A percentile compares a stretch with the other conserved stretches of the same genome.
Conservation (phyloP, 2,329 filamentous ascomycete species). For the Fusarium heterosporum region DNA sequence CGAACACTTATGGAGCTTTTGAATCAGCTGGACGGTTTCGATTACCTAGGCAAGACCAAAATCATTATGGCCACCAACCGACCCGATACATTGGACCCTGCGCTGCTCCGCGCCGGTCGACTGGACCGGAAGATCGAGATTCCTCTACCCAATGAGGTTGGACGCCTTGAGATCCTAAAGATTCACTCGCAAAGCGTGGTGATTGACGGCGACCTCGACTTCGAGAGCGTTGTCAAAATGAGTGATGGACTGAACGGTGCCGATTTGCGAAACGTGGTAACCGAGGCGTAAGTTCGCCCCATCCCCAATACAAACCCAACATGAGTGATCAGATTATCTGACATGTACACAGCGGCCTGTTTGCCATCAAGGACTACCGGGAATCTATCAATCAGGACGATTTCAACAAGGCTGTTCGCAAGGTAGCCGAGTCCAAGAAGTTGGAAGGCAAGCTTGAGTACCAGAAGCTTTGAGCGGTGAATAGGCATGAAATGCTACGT, state of each 20-base stretch:
- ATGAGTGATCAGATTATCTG: conserved; percentile 35
- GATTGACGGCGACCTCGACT: conserved; percentile 95
- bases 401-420: conserved; percentile 98
- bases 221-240: conserved; percentile 99
- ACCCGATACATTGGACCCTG: conserved; percentile 94
- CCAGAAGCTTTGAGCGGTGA: conserved; percentile 80
- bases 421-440: conserved; percentile 98
- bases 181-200: conserved; percentile 91
- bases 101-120: conserved; percentile 89
- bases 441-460: conserved; percentile 98
- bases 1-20: conserved; percentile 98
- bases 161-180: conserved; percentile 95
- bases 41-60: conserved; percentile 99
- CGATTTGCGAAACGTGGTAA: conserved; percentile 96
- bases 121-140: conserved; percentile 99
- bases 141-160: conserved; percentile 95
- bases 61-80: conserved; percentile 99
- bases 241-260: conserved; percentile 97
- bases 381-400: conserved; percentile 98
- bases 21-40: conserved; percentile 98
- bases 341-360: conserved; percentile 76
- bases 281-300: conserved; percentile 86
- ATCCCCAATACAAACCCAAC: neutral
- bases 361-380: conserved; percentile 98
- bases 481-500: conserved; percentile 10